phyloP scores from a whole-genome alignment of 345 rosid genomes.

The Dipteronia dyeriana region DNA sequence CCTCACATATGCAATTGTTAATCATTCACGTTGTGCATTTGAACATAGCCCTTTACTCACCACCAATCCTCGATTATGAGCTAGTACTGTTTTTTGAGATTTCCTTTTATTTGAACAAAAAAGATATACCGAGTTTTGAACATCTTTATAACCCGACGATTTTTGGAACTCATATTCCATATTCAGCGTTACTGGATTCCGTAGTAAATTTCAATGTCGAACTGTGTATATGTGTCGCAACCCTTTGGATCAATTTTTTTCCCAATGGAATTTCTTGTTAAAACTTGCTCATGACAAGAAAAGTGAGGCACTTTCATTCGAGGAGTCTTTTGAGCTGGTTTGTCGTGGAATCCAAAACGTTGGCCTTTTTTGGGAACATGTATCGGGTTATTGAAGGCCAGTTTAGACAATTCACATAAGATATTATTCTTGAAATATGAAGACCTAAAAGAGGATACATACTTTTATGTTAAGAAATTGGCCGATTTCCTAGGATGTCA shows the following conservation, averaged over 20 bases:
- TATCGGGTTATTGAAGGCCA: conserved; percentile 21
- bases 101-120: background rate
- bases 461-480: conserved; percentile 20
- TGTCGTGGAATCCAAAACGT: conserved; percentile 24
- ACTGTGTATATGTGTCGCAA: too few relatives aligned
- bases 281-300: background rate
- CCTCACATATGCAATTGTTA: conserved; percentile 22
- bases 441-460: conserved; percentile 26
- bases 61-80: background rate
- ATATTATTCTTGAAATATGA: conserved; percentile 34
- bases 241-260: conserved; percentile 30
- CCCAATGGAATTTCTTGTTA: conserved; percentile 24
- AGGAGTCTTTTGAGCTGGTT: conserved; percentile 28
- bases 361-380: conserved; percentile 35
- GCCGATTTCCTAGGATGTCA: conserved; percentile 38
- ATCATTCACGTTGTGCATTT: conserved; percentile 15
- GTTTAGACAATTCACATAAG: conserved; percentile 18
- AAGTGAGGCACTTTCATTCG: background rate
- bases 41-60: background rate
- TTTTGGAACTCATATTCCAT: conserved; percentile 28
- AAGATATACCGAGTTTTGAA: background rate
- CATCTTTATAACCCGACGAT: background rate
- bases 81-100: background rate
- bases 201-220: conserved; percentile 14
- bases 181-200: conserved; percentile 14